Evolutionary conservation across 371 early-diverging fungal species (phyloP), one percentile per base, ranked within the genome.

Genomic region (Furculomyces boomerangus): DNA sequence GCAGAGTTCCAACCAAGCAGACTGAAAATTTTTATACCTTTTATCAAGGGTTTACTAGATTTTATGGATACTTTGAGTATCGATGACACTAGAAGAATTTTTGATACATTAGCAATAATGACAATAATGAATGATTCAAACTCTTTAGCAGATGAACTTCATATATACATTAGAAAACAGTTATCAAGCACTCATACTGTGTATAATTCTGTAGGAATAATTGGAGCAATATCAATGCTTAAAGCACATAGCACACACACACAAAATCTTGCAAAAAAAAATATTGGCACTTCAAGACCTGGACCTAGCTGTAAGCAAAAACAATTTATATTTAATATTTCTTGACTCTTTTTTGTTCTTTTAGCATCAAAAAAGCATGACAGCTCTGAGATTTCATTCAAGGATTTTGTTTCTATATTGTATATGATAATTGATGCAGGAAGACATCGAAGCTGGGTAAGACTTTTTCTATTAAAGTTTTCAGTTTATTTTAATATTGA

Each of bases 131-230:
- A n/a, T n/a, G 22, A 5, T 10, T 35, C 35, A 5, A 43, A n/a
- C 8, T 50, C 64, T 53, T 61, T 69, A 41, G 60, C 39, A 30
- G 58, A 56, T 2, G 89, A 89, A 25, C 68, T 89, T 22, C 73
- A 81, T 39, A 87, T 85, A 41, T 69, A 81, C 30, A 77, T 88
- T 50, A 63, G 86, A 54, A 89, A 89, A 54, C 88, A 86, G 56
- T 71, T 89, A n/a, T 74, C 86, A 0, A 83, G 78, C 52, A 76
- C 77, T 20, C 53, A 70, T n/a, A 76, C 79, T 32, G 74, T 69
- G 40, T 82, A 82, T 62, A 86, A 84, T 56, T 71, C 76, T 57
- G 73, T 86, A 27, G 89, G 89, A 13, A 74, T 89, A 10, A 73
- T 86, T 51, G 86, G 83, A 14, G 76, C 79, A 10, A 64, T 89